phyloP scores from a whole-genome alignment of 2,329 filamentous ascomycete species.

The Sporothrix variecibatus region DNA sequence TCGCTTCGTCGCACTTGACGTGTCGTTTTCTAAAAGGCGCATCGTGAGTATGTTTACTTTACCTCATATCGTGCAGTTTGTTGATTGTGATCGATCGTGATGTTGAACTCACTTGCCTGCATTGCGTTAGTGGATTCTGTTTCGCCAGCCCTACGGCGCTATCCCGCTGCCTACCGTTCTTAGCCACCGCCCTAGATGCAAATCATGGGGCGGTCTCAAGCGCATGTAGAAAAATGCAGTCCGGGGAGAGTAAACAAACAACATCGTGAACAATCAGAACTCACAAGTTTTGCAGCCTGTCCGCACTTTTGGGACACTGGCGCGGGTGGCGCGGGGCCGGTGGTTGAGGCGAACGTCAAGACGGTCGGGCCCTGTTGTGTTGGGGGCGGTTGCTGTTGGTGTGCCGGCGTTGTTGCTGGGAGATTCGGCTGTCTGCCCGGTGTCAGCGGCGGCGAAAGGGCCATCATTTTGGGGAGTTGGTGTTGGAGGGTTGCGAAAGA shows the following conservation, averaged over 20 bases:
- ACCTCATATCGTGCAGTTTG: background rate
- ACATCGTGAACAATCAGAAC: background rate
- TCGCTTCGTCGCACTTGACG: conserved; percentile 36
- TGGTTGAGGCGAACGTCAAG: conserved; percentile 38
- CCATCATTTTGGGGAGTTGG: background rate
- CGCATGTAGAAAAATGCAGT: background rate
- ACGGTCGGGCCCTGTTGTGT: conserved; percentile 31
- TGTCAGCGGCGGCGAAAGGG: background rate
- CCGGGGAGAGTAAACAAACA: background rate
- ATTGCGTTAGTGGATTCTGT: conserved; percentile 3
- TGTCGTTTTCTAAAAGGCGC: conserved; percentile 31
- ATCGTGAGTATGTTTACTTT: background rate
- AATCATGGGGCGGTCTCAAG: background rate
- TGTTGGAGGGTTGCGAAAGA: background rate
- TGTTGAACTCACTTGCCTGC: conserved; percentile 27
- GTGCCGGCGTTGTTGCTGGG: background rate
- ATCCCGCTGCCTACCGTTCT: background rate
- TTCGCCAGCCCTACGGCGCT: background rate
- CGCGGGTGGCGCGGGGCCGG: conserved; percentile 37
- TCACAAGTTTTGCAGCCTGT: conserved; percentile 36
- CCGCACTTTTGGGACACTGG: conserved; percentile 36
- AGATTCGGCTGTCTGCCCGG: background rate
- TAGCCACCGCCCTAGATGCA: background rate
- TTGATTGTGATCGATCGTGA: background rate
- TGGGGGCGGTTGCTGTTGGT: background rate